Evolutionary conservation across 108 stramenopile species (phyloP).

Genomic region (Cyclotella kingstonii): DNA sequence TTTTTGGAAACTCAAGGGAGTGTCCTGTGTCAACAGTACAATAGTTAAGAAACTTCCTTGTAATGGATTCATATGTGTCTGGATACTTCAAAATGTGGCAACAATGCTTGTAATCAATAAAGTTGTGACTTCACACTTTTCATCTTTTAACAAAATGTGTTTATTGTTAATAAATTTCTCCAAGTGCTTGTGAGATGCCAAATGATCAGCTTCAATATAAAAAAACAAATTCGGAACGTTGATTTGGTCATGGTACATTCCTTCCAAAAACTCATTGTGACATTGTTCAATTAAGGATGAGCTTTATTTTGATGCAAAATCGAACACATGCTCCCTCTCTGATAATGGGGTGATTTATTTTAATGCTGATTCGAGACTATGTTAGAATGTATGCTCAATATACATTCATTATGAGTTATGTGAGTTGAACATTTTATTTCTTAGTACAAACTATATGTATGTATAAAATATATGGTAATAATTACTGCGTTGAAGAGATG

Average conservation of each 20-base stretch:
- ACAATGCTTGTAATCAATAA: slow-evolving; percentile 63
- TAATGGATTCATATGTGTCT: slow-evolving; percentile 33
- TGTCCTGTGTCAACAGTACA: slow-evolving; percentile 21
- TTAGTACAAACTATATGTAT: too few species aligned
- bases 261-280: slow-evolving; percentile 49
- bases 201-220: slow-evolving; percentile 57
- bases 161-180: slow-evolving; percentile 43
- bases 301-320: slow-evolving; percentile 13
- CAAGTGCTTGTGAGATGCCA: slow-evolving; percentile 43
- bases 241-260: slow-evolving; percentile 35
- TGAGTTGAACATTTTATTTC: too few species aligned
- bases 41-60: slow-evolving; percentile 13
- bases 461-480: too few species aligned
- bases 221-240: slow-evolving; percentile 66
- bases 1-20: too few species aligned
- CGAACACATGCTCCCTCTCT: slow-evolving; percentile 20
- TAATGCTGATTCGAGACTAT: slow-evolving; percentile 21
- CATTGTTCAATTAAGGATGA: slow-evolving; percentile 17
- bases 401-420: too few species aligned
- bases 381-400: too few species aligned
- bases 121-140: slow-evolving; percentile 40
- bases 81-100: slow-evolving; percentile 61
- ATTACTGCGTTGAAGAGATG: too few species aligned
- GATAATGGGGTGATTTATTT: slow-evolving; percentile 16
- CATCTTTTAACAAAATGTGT: slow-evolving; percentile 15